Evolutionary conservation across 2,329 filamentous ascomycete species (phyloP).

Genomic region (Penicillium aurantiogriseum): DNA sequence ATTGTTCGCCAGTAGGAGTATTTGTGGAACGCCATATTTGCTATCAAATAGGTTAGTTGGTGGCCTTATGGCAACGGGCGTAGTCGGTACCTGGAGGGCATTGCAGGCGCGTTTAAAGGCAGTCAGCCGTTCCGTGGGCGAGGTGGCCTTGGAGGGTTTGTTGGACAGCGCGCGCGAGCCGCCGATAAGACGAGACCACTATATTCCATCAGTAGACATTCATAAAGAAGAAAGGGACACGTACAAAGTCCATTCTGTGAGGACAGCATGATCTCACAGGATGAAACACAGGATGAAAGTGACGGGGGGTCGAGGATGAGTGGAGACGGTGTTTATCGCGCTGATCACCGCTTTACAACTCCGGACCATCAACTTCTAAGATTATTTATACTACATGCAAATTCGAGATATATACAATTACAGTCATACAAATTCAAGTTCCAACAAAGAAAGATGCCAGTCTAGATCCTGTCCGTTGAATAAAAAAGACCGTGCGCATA

Average conservation of each 20-base stretch:
- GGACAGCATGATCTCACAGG: conserved; percentile 33
- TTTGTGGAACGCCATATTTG: conserved; percentile 61
- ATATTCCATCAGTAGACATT: conserved; percentile 8
- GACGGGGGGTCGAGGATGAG: conserved; percentile 16
- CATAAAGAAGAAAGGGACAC: conserved; percentile 19
- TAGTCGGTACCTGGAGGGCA: conserved; percentile 51
- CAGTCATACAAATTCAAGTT: neutral
- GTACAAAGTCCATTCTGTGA: conserved; percentile 46
- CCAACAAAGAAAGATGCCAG: neutral
- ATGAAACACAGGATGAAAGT: conserved; percentile 20
- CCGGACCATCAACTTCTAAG: too few species aligned
- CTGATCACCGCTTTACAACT: conserved; percentile 12
- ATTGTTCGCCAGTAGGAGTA: conserved; percentile 51
- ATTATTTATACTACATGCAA: neutral
- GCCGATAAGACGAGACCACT: conserved; percentile 64
- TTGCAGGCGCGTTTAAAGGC: conserved; percentile 63
- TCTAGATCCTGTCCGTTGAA: neutral
- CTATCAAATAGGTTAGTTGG: conserved; percentile 33
- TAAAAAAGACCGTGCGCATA: neutral
- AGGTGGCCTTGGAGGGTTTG: conserved; percentile 53
- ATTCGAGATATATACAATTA: neutral
- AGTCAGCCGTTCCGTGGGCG: conserved; percentile 59
- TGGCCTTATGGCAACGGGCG: neutral
- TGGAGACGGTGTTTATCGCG: conserved; percentile 23
- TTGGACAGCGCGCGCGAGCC: conserved; percentile 51